A percentile compares a stretch with the other conserved stretches of the same genome.
These are phyloP conservation scores for Combretum micranthum DNA, from an alignment of 345 rosid genomes.

Conservation along the genomic window DNA sequence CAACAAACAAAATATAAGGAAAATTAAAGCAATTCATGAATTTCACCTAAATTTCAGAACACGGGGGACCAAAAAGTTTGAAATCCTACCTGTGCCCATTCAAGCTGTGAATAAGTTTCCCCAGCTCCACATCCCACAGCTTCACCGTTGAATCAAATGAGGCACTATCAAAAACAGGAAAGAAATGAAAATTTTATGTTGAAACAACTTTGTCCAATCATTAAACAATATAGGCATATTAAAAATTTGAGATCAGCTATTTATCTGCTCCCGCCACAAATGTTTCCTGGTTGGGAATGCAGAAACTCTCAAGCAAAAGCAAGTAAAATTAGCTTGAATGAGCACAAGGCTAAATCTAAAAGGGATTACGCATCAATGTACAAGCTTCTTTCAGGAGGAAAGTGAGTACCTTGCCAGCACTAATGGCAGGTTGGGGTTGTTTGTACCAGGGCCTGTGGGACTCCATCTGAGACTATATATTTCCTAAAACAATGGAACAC, in stretches of 20 bases:
- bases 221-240: too few species aligned
- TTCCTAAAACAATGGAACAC: constrained; percentile 42
- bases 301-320: too few species aligned
- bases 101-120: constrained; percentile 78
- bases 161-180: constrained; percentile 45
- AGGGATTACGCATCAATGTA: too few species aligned
- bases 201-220: too few species aligned
- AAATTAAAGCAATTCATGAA: background rate
- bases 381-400: too few species aligned
- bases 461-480: constrained; percentile 94
- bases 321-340: too few species aligned
- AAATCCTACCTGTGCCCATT: constrained; percentile 79
- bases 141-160: constrained; percentile 97
- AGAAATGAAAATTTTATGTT: background rate
- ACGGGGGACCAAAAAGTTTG: background rate
- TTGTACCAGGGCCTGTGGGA: constrained; percentile 88
- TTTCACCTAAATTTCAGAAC: background rate
- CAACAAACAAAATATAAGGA: background rate
- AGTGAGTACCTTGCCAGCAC: constrained; percentile 68
- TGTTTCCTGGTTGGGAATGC: too few species aligned
- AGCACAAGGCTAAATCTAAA: too few species aligned
- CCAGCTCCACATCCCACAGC: constrained; percentile 94
- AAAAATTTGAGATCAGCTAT: too few species aligned
- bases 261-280: too few species aligned
- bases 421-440: constrained; percentile 84